Base-by-base conservation (phyloP, 345 rosid species). In the Populus pruinosa region DNA sequence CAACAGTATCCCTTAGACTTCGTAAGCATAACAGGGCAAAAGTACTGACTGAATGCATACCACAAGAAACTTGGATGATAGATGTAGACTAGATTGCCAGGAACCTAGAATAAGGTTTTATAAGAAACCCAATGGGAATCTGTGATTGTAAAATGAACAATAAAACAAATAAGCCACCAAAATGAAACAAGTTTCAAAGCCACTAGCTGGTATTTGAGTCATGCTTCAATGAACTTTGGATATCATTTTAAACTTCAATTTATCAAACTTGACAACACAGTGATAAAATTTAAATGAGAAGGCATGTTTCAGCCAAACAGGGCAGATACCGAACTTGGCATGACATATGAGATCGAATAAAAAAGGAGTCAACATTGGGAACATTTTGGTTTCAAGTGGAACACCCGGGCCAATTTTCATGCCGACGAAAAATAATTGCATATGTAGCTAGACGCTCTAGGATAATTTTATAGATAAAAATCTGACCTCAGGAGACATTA, bases 401-500 rank as follows among this genome's bases (percentile, higher is more conserved):
- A 47, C 17, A 47, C 53, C 53, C 18, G 1, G 6, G 53, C 18
- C 18, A 47, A 14, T 47, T 47, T 47, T 47, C 5, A 47, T 12
- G 18, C 16, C 5, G 3, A 14, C 4, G 53, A 47, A 47, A 47
- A 47, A 47, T 14, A 47, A 47, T 8, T 14, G 18, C 18, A 16
- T 10, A 4, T 31, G 27, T 11, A 11, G 17, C 29, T 25, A 11
- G 17, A 29, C 6, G 27, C 27, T 56, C 49, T 73, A 31, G 63
- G 10, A 25, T 20, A 44, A 41, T 21, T 20, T 27, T n/a, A 21
- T 49, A n/a, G 31, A 35, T 11, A n/a, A 78, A 56, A 29, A 61
- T 49, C 70, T 73, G 43, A 93, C 99, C 96, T 93, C 84, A 82
- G 81, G 49, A 25, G 91, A 85, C 55, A 96, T 80, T 35, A 75